Base-by-base conservation (phyloP, 495 filamentous ascomycete genomes). In the Amniculicola lignicola region DNA sequence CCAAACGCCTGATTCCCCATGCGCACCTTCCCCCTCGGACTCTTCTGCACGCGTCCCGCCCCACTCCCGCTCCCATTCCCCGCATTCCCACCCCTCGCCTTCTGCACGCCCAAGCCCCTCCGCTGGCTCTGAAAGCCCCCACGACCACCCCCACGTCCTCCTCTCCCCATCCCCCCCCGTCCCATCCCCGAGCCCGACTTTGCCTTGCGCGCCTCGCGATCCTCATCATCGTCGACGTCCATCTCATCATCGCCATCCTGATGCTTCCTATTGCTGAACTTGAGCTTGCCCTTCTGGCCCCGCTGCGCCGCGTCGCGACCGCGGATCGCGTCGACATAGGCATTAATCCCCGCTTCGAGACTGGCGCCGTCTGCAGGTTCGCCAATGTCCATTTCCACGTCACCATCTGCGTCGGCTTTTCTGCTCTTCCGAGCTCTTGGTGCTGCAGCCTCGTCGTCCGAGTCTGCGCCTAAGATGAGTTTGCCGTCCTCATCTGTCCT, bases 321-420 rank as follows among this genome's bases (percentile, higher is more conserved):
- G 56, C 82, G 84, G 29, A 98, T 83, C 18, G 94, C 94, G 31
- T 87, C 83, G 12, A 98, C 88, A 69, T 97, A 98, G 25, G 93
- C 93, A 61, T 88, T 87, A 16, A 97, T 84, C 14, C 89, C 87
- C 21, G 73, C 79, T 55, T 81, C 72, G 7, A 77, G 62, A n/a
- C 63, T 66, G 27, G 62, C 63, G 1, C 47, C 67, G 25, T 72
- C 74, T 1, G 61, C 70, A 12, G 58, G 83, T 22, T 72, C 73
- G 0, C 63, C 75, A 21, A 71, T 68, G 12, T 64, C 67, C 5
- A 72, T 68, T 3, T 71, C 70, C 35, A 74, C 75, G 63, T 58
- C 54, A 81, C 82, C 71, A 84, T 84, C 83, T 36, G 35, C 46
- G 81, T 82, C 71, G 83, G 69, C 74, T 36, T 76, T 74, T 2